These are phyloP conservation scores for Pichia membranifaciens DNA, from an alignment of 805 yeast genomes.

Conservation along the genomic window DNA sequence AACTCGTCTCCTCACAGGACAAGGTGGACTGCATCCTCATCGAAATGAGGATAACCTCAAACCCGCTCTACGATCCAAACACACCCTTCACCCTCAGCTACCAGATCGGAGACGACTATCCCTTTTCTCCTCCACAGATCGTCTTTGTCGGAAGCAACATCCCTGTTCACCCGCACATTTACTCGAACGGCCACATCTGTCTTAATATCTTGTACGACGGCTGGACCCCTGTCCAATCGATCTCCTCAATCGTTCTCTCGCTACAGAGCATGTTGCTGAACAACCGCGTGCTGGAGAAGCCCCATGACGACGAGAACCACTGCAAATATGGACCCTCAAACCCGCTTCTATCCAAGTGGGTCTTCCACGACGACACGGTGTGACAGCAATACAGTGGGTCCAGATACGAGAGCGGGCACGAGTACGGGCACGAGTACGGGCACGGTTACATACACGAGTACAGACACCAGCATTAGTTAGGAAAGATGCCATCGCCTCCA, in stretches of 20 bases:
- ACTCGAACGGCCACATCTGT: slow-evolving; percentile 76
- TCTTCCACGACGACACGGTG: slow-evolving; percentile 55
- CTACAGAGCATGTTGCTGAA: slow-evolving; percentile 59
- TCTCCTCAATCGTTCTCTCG: slow-evolving; percentile 46
- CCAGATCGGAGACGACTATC: slow-evolving; percentile 6
- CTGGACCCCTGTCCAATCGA: slow-evolving; percentile 61
- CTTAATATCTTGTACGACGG: slow-evolving; percentile 57
- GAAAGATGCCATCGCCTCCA: no score
- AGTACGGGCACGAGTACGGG: no score
- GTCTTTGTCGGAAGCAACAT: slow-evolving; percentile 26
- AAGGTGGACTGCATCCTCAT: slow-evolving; percentile 1
- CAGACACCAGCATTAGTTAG: no score
- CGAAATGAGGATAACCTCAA: slow-evolving; percentile 3
- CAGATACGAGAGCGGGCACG: no score
- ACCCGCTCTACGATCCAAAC: slow-evolving; percentile 5
- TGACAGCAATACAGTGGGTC: no score
- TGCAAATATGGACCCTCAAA: slow-evolving; percentile 48
- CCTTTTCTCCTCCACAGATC: slow-evolving; percentile 12
- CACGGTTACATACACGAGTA: no score
- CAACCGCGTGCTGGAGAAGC: slow-evolving; percentile 43
- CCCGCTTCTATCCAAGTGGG: slow-evolving; percentile 46
- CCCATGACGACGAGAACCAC: slow-evolving; percentile 51
- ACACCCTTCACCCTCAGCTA: slow-evolving; percentile 6
- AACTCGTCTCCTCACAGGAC: neutral
- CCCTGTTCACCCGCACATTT: slow-evolving; percentile 71